These are phyloP conservation scores for Stachybotrys chlorohalonatus DNA, from an alignment of 2,329 filamentous ascomycete species.

Conservation along the genomic window DNA sequence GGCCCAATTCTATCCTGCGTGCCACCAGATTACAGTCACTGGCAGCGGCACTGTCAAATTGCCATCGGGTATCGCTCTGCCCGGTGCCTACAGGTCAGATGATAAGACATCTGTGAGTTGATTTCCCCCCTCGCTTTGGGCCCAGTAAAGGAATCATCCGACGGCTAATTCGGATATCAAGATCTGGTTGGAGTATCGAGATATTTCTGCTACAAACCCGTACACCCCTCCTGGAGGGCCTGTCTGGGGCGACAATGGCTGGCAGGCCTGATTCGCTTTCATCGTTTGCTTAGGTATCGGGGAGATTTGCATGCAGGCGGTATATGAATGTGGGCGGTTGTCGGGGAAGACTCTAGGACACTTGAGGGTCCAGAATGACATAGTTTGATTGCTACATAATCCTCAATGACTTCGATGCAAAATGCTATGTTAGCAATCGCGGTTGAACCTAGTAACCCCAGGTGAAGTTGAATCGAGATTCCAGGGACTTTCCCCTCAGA, in stretches of 20 bases:
- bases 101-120: constrained; percentile 8
- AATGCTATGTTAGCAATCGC: no score
- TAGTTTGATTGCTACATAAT: no score
- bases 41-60: constrained; percentile 23
- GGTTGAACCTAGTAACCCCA: no score
- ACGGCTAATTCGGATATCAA: not conserved
- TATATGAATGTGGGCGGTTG: no score
- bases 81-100: constrained; percentile 10
- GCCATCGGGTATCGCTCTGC: constrained; percentile 14
- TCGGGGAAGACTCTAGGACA: no score
- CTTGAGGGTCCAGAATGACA: no score
- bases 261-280: not conserved
- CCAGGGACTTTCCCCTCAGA: not conserved
- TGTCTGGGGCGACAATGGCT: constrained; percentile 9
- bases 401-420: no score
- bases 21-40: constrained; percentile 33
- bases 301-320: no score
- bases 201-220: constrained; percentile 8
- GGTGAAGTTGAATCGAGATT: not conserved
- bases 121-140: no score
- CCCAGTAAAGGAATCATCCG: no score
- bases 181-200: constrained; percentile 16
- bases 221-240: constrained; percentile 14
- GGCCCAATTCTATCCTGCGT: constrained; percentile 39
- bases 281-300: not conserved